These are phyloP conservation scores for Picea abies DNA, from an alignment of 83 land plant species.

Conservation along the genomic window DNA sequence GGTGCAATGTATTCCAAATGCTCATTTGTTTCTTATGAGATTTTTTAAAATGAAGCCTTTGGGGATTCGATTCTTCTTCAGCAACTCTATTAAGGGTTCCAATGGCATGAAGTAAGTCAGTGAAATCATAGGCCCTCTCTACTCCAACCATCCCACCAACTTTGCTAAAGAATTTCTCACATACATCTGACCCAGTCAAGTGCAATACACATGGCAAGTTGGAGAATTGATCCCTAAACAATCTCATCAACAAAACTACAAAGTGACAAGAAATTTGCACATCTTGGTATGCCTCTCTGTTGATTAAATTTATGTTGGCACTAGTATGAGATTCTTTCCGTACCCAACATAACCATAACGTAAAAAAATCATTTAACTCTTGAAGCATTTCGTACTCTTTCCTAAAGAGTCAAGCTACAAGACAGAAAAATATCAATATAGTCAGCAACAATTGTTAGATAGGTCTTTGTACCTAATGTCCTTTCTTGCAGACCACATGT, in stretches of 20 bases:
- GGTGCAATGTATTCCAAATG: no score
- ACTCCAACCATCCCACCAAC: neutral
- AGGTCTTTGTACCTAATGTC: neutral
- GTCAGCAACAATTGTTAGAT: neutral
- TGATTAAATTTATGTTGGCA: neutral
- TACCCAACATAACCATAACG: neutral
- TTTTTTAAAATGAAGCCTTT: no score
- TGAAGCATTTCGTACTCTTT: neutral
- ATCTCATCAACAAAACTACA: neutral
- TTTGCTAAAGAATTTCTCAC: neutral
- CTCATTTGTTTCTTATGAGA: no score
- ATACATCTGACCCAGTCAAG: neutral
- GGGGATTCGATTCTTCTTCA: neutral
- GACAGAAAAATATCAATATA: neutral
- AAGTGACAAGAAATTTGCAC: neutral
- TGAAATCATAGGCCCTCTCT: neutral
- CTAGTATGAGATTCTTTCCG: neutral
- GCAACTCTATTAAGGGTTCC: neutral
- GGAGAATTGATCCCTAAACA: neutral
- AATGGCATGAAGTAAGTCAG: neutral
- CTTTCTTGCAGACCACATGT: neutral
- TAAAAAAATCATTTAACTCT: no score
- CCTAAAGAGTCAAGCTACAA: neutral
- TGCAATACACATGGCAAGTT: neutral
- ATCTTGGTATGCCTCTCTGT: neutral